phyloP scores from a whole-genome alignment of 306 rosid genomes.

The Trifolium repens region DNA sequence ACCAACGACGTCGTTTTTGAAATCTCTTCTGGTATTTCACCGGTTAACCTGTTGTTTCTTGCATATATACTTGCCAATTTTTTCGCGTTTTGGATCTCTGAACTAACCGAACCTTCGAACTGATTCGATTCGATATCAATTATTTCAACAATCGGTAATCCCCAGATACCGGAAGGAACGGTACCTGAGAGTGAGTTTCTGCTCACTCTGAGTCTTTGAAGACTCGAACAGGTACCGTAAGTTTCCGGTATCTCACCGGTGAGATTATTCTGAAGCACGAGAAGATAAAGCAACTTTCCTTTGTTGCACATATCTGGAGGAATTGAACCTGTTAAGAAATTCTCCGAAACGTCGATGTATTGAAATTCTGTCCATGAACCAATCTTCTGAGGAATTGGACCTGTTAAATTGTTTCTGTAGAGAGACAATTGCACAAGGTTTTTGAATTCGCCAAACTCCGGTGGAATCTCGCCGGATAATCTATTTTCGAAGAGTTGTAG shows the following conservation, averaged over 20 bases:
- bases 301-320: slow-evolving; percentile 84
- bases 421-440: slow-evolving; percentile 57
- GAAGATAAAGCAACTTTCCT: slow-evolving; percentile 59
- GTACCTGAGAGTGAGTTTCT: slow-evolving; percentile 74
- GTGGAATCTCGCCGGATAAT: slow-evolving; percentile 66
- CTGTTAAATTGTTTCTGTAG: slow-evolving; percentile 67
- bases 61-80: slow-evolving; percentile 49
- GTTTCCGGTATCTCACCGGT: slow-evolving; percentile 76
- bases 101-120: slow-evolving; percentile 62
- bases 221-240: slow-evolving; percentile 55
- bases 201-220: slow-evolving; percentile 71
- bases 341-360: slow-evolving; percentile 83
- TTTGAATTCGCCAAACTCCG: slow-evolving; percentile 77
- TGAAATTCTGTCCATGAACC: slow-evolving; percentile 69
- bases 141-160: slow-evolving; percentile 59
- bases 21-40: slow-evolving; percentile 68
- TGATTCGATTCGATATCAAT: slow-evolving; percentile 66
- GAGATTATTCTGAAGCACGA: slow-evolving; percentile 74
- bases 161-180: slow-evolving; percentile 77
- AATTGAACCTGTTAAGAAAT: slow-evolving; percentile 67
- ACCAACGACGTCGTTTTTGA: slow-evolving; percentile 60
- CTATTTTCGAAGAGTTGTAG: slow-evolving; percentile 66
- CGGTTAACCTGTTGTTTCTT: slow-evolving; percentile 59
- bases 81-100: slow-evolving; percentile 65
- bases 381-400: slow-evolving; percentile 69